phyloP scores from a whole-genome alignment of 495 filamentous ascomycete genomes.

The Cairneyella variabilis region DNA sequence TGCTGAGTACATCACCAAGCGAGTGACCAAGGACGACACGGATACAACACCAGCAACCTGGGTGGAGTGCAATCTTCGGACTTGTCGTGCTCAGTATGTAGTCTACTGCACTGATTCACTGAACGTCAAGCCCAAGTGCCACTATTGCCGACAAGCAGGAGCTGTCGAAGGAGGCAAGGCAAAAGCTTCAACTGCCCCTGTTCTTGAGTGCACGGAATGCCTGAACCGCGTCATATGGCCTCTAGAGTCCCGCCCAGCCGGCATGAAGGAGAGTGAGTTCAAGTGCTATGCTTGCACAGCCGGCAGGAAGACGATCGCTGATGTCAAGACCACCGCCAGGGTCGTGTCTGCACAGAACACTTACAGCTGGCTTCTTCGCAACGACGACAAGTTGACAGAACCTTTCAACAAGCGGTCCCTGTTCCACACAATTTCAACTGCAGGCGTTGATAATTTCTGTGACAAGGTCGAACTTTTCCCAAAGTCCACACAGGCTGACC shows the following conservation, averaged over 20 bases:
- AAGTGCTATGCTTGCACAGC: constrained; percentile 34
- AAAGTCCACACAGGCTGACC: neutral
- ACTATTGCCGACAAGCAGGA: constrained; percentile 42
- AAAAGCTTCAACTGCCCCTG: constrained; percentile 17
- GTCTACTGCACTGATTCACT: constrained; percentile 36
- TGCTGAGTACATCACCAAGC: constrained; percentile 7
- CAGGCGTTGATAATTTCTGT: constrained; percentile 28
- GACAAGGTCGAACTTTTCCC: constrained; percentile 36
- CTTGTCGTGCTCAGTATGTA: constrained; percentile 44
- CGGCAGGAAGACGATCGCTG: constrained; percentile 29
- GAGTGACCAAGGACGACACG: constrained; percentile 29
- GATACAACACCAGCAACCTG: constrained; percentile 28
- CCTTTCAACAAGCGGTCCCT: constrained; percentile 36
- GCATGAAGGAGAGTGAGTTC: constrained; percentile 27
- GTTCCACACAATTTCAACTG: constrained; percentile 33
- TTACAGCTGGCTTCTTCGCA: constrained; percentile 35
- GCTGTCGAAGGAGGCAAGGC: too few relatives aligned
- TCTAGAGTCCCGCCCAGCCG: constrained; percentile 29
- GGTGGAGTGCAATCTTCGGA: constrained; percentile 36
- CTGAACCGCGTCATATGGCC: constrained; percentile 41
- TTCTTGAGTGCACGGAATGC: constrained; percentile 37
- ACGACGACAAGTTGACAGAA: constrained; percentile 28
- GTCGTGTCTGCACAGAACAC: constrained; percentile 33
- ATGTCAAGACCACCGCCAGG: constrained; percentile 29
- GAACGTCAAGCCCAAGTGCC: constrained; percentile 39